Base-by-base conservation (phyloP, 345 rosid species). In the Salix brachista region DNA sequence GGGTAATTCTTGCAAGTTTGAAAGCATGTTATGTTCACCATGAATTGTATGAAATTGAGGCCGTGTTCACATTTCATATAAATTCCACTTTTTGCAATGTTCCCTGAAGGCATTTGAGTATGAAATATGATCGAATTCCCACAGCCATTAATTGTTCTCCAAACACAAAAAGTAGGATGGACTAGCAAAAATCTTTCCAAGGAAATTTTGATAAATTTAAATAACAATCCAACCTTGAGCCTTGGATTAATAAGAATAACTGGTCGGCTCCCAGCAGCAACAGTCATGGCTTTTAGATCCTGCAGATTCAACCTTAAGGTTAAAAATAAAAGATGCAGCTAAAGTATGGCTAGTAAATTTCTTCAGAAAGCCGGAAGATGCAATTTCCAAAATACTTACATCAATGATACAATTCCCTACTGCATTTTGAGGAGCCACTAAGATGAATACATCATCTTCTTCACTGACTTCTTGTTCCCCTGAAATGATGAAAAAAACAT, bases 391-490 rank as follows among this genome's bases (percentile, higher is more conserved):
- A 76, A 66, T 81, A 75, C 89, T 89, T 86, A 95, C 97, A 76
- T 89, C 94, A 70, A 92, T 92, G 64, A 95, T 95, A 74, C 99
- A 95, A 72, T 95, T 95, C 42, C 99, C 99, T 61, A 95, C 93
- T 8, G 96, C 99, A 81, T 95, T 94, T 84, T 95, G 97, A 64
- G 99, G 99, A 84, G 97, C 97, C 75, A 92, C 92, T 84, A 92
- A 86, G 82, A 95, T 89, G 77, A 89, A 95, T 76, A 95, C 78
- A 85, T 95, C 99, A 78, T 95, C 99, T 80, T 89, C 86, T 81
- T 95, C 92, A 5, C 84, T 89, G 79, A 95, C 99, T 78, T 95
- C 97, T 76, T 88, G 76, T 75, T 80, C 97, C 78, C 99, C 98
- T 94, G 88, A 67, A 71, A 56, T 41, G 67, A 65, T 39, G 56